Base-by-base conservation (phyloP, 176 grass and related monocot genomes). In the Saccharum spontaneum region DNA sequence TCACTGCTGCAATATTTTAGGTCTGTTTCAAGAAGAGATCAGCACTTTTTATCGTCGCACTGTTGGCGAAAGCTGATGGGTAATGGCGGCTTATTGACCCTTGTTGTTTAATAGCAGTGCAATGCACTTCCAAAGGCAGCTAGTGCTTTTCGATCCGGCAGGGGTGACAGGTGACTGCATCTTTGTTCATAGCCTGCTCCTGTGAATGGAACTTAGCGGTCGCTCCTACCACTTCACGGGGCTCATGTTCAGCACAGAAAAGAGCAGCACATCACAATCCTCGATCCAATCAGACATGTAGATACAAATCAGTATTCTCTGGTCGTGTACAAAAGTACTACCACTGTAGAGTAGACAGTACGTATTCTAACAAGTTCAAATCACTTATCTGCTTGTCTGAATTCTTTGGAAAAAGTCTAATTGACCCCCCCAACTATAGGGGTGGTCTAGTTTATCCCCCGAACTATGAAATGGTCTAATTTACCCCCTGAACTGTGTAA, bases 221-320 rank as follows among this genome's bases (percentile, higher is more conserved):
- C 15, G 57, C 38, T 63, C 39, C 64, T 71, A 44, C 38, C 59
- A 45, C 15, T 79, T 87, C 84, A 86, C 79, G 83, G 67, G 83
- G 26, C 59, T 86, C 0, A 59, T 36, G 60, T 67, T 23, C 23
- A 17, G 59, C 8, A 0, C 16, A 34, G 23, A 24, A 57, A 55
- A 74, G 38, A 17, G 20, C 28, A 54, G 15, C 74, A 74, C 79
- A 45, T 79, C 79, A 2, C 79, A 39, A 39, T 87, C 80, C 79
- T 2, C 79, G 31, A 39, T 87, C 80, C 23, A 44, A 67, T 73
- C 68, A 39, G n/a, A 26, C 68, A 41, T 12, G 60, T 73, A 77
- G n/a, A 20, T 62, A 87, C 84, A 79, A 87, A 49, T 68, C 75
- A 83, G 74, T 68, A 66, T 90, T 73, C 57, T 86, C 64, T 30